These are phyloP conservation scores for Dactylis glomerata DNA, from an alignment of 176 grass and related monocot genomes.

Conservation along the genomic window DNA sequence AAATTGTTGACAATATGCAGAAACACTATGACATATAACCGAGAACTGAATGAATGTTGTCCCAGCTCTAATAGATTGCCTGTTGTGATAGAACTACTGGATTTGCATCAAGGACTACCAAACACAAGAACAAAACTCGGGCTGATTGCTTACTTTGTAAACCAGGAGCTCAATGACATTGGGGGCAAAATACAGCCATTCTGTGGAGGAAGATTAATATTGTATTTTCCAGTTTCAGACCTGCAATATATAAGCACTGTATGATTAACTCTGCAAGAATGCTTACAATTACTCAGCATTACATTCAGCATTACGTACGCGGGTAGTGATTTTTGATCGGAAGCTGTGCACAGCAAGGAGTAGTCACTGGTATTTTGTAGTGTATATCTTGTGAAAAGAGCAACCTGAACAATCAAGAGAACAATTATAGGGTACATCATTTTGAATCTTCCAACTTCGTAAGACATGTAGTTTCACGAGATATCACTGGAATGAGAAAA, in stretches of 20 bases:
- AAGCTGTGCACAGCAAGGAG: slow-evolving; percentile 56
- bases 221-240: slow-evolving; percentile 44
- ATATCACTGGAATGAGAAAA: slow-evolving; percentile 18
- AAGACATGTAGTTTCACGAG: slow-evolving; percentile 17
- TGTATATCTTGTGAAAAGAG: slow-evolving; percentile 73
- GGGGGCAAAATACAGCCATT: slow-evolving; percentile 68
- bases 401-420: slow-evolving; percentile 56
- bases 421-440: slow-evolving; percentile 17
- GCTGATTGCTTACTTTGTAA: slow-evolving; percentile 59
- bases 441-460: not conserved
- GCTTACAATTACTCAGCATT: slow-evolving; percentile 32
- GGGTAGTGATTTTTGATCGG: slow-evolving; percentile 40
- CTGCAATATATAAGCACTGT: slow-evolving; percentile 43
- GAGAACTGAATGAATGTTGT: slow-evolving; percentile 16
- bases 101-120: slow-evolving; percentile 23
- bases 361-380: slow-evolving; percentile 64
- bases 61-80: not conserved
- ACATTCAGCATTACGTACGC: slow-evolving; percentile 49
- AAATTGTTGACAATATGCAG: not conserved
- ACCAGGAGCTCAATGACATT: slow-evolving; percentile 72
- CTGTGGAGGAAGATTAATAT: slow-evolving; percentile 43
- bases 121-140: slow-evolving; percentile 29
- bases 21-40: not conserved
- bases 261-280: slow-evolving; percentile 37
- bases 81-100: not conserved